Base-by-base conservation (phyloP, 2,329 filamentous ascomycete genomes). In the Lecanicillium sp. region DNA sequence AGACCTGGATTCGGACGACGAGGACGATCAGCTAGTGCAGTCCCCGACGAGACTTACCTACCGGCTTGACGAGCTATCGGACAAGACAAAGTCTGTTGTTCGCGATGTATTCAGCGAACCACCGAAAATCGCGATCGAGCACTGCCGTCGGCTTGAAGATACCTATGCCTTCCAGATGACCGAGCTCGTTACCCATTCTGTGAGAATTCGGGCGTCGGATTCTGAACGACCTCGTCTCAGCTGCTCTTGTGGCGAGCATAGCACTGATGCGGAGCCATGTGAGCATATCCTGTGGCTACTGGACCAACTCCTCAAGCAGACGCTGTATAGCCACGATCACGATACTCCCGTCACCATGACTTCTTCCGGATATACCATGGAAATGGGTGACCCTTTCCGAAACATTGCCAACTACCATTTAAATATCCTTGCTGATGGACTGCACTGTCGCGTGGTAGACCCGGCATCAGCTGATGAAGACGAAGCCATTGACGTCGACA, bases 161-260 rank as follows among this genome's bases (percentile, higher is more conserved):
- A 67, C 70, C 15, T 75, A 71, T 41, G 68, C 72, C 34, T 77
- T 77, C 43, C 65, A 75, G 48, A 65, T 78, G 58, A 70, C 69
- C 4, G 73, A 77, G 51, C 55, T 68, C 3, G 68, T 71, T 18
- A 70, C 70, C 12, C 65, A 68, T 9, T 70, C 68, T 14, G 61
- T 77, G 30, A 64, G 71, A 29, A 70, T 73, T 20, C 65, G 67
- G 3, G 57, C 61, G 3, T 51, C 59, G 0, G 52, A 53, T 20
- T 64, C 64, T 43, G 60, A 51, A 25, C 62, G 59, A 34, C 56
- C 66, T 2, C 50, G 49, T 1, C 62, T 73, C 4, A 60, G 52
- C 14, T 77, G 73, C 54, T 69, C 65, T 19, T 75, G 72, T 43
- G 50, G 43, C 12, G 46, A 51, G 42, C 44, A 42, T 38, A 46